Evolutionary conservation across 805 yeast genomes (phyloP).

Genomic region (Suhomyces pyralidae): DNA sequence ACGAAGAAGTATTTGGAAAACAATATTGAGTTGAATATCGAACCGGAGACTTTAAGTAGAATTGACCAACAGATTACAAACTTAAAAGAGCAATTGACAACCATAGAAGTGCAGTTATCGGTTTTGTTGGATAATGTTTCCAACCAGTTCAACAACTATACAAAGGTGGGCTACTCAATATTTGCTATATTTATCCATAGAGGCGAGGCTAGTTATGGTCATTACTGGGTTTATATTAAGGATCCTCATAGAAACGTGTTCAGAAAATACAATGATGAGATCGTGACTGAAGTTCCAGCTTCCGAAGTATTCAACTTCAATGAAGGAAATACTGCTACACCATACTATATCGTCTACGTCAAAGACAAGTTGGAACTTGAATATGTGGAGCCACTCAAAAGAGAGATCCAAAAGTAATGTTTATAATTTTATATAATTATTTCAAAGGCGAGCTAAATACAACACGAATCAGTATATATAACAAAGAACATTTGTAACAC

Average conservation of each 20-base stretch:
- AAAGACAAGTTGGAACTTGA: slow-evolving; percentile 54
- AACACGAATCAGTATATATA: not conserved
- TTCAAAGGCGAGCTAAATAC: not conserved
- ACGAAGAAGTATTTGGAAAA: slow-evolving; percentile 53
- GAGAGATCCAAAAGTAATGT: slow-evolving; percentile 26
- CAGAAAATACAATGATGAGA: slow-evolving; percentile 92
- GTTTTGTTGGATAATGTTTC: slow-evolving; percentile 49
- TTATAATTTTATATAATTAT: not conserved
- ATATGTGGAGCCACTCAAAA: slow-evolving; percentile 63
- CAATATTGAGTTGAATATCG: slow-evolving; percentile 34
- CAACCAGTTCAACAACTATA: slow-evolving; percentile 60
- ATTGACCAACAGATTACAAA: slow-evolving; percentile 46
- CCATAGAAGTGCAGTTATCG: slow-evolving; percentile 40
- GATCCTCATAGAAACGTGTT: slow-evolving; percentile 67
- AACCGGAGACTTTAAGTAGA: slow-evolving; percentile 46
- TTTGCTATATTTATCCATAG: slow-evolving; percentile 93
- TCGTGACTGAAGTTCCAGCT: slow-evolving; percentile 75
- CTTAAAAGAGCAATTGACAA: slow-evolving; percentile 45
- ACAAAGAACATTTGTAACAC: not conserved
- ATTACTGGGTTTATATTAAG: slow-evolving; percentile 91
- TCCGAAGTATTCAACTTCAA: slow-evolving; percentile 65
- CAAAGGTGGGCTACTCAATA: slow-evolving; percentile 68
- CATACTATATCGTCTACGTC: slow-evolving; percentile 85
- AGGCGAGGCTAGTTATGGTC: slow-evolving; percentile 95
- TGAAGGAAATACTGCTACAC: slow-evolving; percentile 82